phyloP scores from a whole-genome alignment of 2,329 filamentous ascomycete species.

The Berkeleyomyces basicola region DNA sequence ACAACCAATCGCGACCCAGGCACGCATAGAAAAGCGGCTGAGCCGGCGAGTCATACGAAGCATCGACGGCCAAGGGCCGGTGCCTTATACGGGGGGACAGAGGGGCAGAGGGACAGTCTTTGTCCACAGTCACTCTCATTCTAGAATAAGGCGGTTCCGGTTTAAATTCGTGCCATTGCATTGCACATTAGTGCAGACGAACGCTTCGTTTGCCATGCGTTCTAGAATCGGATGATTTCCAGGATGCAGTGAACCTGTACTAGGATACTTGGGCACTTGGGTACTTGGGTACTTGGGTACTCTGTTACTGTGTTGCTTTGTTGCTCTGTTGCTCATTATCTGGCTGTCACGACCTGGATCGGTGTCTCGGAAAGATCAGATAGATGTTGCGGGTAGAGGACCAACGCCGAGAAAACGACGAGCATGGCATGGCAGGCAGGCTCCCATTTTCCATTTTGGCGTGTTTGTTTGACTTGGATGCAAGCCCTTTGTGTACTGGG shows the following conservation, averaged over 20 bases:
- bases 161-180: conserved; percentile 7
- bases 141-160: background rate
- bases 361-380: conserved; percentile 8
- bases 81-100: no score
- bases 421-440: background rate
- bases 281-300: no score
- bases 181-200: background rate
- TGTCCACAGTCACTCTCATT: background rate
- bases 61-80: no score
- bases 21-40: no score
- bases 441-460: background rate
- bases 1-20: background rate
- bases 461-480: no score
- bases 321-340: no score
- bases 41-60: no score
- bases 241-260: background rate
- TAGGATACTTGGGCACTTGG: no score
- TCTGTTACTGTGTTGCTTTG: no score
- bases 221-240: background rate
- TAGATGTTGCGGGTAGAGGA: background rate
- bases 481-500: no score
- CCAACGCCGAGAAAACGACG: conserved; percentile 11
- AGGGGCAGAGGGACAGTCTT: no score
- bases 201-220: background rate
- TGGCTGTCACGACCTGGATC: background rate